Conservation (phyloP, 1,284 basidiomycete species). For the Kalmanozyma brasiliensis region DNA sequence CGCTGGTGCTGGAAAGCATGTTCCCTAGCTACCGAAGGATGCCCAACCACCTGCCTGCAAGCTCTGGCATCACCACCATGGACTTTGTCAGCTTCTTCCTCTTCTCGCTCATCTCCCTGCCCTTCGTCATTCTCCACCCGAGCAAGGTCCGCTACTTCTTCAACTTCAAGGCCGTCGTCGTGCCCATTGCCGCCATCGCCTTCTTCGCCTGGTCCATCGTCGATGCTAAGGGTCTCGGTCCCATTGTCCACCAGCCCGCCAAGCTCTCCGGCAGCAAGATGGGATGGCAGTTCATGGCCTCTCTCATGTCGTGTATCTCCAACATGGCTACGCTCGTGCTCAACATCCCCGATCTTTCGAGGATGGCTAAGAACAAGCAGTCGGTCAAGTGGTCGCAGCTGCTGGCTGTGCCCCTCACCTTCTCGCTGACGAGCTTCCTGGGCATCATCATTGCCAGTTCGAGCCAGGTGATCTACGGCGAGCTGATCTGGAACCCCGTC, state of each 20-base stretch:
- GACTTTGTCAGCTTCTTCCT: constrained; percentile 85
- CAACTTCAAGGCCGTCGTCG: constrained; percentile 79
- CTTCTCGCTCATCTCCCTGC: constrained; percentile 83
- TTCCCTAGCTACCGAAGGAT: constrained; percentile 74
- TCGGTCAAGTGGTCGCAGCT: constrained; percentile 53
- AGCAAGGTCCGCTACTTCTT: constrained; percentile 85
- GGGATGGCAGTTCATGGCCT: constrained; percentile 80
- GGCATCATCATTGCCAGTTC: constrained; percentile 82
- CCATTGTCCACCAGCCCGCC: constrained; percentile 78
- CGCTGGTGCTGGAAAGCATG: constrained; percentile 77
- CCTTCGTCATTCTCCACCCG: constrained; percentile 82
- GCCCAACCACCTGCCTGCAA: constrained; percentile 76
- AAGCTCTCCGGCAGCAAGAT: constrained; percentile 77
- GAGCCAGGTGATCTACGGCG: constrained; percentile 79
- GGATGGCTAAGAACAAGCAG: constrained; percentile 48
- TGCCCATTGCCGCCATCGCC: constrained; percentile 71
- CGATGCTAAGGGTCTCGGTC: constrained; percentile 78
- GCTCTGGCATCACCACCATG: constrained; percentile 76
- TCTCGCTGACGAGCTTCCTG: constrained; percentile 81
- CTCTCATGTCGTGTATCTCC: constrained; percentile 48
- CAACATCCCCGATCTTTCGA: constrained; percentile 58
- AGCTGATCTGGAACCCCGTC: constrained; percentile 82
- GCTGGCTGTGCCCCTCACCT: constrained; percentile 77
- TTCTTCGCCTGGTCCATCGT: constrained; percentile 85
- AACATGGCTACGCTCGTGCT: constrained; percentile 57